phyloP scores from a whole-genome alignment of 2,329 filamentous ascomycete genomes.

The Fusarium paranaense region DNA sequence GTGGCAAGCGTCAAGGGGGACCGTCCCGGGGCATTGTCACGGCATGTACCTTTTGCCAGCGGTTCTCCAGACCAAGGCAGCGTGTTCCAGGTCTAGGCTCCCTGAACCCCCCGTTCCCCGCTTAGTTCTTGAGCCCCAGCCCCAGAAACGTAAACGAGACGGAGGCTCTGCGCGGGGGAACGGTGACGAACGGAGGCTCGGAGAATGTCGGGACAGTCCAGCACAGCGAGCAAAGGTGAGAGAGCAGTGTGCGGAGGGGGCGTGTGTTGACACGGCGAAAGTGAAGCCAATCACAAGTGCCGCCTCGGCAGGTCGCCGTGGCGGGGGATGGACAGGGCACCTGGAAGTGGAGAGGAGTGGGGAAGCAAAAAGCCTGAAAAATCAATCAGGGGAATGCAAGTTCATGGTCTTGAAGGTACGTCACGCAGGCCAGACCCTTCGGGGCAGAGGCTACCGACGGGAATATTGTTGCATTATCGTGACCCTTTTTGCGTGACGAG shows the following conservation, averaged over 20 bases:
- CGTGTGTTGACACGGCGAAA: constrained; percentile 23
- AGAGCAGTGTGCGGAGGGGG: constrained; percentile 12
- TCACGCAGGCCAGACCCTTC: constrained; percentile 25
- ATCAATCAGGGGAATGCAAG: constrained; percentile 22
- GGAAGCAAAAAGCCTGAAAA: background rate
- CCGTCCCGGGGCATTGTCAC: constrained; percentile 2
- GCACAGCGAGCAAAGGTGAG: constrained; percentile 23
- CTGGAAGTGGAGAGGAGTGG: constrained; percentile 25
- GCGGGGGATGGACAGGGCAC: background rate
- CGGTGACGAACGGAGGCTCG: constrained; percentile 38
- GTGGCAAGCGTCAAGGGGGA: constrained; percentile 10
- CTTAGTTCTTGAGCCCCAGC: constrained; percentile 35
- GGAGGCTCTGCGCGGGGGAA: constrained; percentile 38
- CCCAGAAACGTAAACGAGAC: constrained; percentile 42
- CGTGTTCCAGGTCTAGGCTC: constrained; percentile 14
- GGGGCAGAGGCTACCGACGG: constrained; percentile 37
- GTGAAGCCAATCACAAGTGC: constrained; percentile 24
- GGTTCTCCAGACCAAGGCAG: constrained; percentile 9
- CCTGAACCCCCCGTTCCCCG: constrained; percentile 31
- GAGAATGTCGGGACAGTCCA: constrained; percentile 36
- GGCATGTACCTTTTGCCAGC: constrained; percentile 4
- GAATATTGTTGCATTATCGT: constrained; percentile 40
- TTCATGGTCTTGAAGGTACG: constrained; percentile 29
- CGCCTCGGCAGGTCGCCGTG: background rate
- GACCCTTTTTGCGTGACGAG: constrained; percentile 29